These are phyloP conservation scores for Thermochaetoides thermophila DNA, from an alignment of 495 filamentous ascomycete genomes.

Conservation along the genomic window DNA sequence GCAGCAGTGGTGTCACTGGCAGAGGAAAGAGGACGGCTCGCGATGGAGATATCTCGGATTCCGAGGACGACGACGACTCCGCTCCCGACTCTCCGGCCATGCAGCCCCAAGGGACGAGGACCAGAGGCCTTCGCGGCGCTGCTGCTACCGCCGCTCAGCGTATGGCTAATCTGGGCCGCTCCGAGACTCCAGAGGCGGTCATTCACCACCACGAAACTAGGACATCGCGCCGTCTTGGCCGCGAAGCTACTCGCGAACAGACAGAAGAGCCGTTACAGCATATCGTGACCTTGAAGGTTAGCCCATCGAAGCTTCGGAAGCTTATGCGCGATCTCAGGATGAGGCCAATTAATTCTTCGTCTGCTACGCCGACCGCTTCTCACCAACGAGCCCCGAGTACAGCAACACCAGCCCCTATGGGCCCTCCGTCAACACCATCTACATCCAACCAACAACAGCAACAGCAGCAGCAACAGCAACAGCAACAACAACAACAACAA, in stretches of 20 bases:
- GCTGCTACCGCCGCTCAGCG: slow-evolving; percentile 65
- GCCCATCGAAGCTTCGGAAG: slow-evolving; percentile 46
- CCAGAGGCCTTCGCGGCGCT: slow-evolving; percentile 73
- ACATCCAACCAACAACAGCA: slow-evolving; percentile 14
- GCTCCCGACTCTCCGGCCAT: slow-evolving; percentile 74
- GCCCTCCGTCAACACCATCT: slow-evolving; percentile 36
- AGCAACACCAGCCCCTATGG: slow-evolving; percentile 44
- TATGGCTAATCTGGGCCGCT: slow-evolving; percentile 65
- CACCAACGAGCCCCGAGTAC: slow-evolving; percentile 38
- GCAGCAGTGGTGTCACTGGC: slow-evolving; percentile 32
- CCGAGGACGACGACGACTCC: slow-evolving; percentile 77
- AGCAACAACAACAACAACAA: no score
- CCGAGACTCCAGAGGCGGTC: slow-evolving; percentile 70
- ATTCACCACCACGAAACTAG: slow-evolving; percentile 61
- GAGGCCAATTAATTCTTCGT: slow-evolving; percentile 24
- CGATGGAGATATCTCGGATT: slow-evolving; percentile 70
- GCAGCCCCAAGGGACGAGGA: slow-evolving; percentile 62
- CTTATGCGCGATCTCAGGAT: slow-evolving; percentile 31
- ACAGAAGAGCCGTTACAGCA: slow-evolving; percentile 50
- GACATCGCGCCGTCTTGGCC: slow-evolving; percentile 43
- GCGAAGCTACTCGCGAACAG: slow-evolving; percentile 49
- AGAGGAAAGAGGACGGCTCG: slow-evolving; percentile 35
- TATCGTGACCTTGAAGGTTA: slow-evolving; percentile 59
- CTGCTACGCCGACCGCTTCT: slow-evolving; percentile 34
- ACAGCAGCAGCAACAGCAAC: no score